Evolutionary conservation across 1,139 yeast genomes (phyloP), one percentile per base, ranked within the genome.

Genomic region (Lipomyces yarrowii): DNA sequence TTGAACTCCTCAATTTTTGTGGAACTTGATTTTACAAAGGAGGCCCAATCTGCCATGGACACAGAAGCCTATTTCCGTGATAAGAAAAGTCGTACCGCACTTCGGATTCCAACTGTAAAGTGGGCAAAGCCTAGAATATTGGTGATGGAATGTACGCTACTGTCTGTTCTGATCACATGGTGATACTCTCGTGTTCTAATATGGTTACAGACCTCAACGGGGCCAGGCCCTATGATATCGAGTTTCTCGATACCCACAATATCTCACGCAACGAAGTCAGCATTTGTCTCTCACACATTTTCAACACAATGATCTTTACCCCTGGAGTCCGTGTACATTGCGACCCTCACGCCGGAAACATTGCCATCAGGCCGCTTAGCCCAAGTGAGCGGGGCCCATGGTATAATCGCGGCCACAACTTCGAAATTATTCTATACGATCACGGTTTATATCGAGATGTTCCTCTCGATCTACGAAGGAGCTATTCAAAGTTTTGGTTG

Each of bases 311-410:
- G 99, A 91, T 96, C 58, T 94, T 94, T 79, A 89, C 96, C 0
- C 96, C 97, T 0, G 88, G 87, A 37, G 97, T 91, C 21, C 92
- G 93, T 0, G 85, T 94, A 61, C 99, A 94, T 76, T 94, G 99
- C 79, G 99, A 94, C 76, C 99, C 99, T 0, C 99, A 94, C 77
- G 97, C 97, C 15, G 99, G 99, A 0, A 96, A 94, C 73, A 81
- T 94, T 69, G 97, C 98, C 0, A 91, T 94, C 26, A 80, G 92
- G 64, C 76, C 81, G 2, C 62, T 76, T 18, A 66, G 66, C 35
- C 63, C 69, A 23, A 48, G 64, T 3, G 69, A 67, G 42, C 71
- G 67, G 3, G 71, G 73, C 15, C 67, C 68, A 6, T 63, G 67
- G 58, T 67, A 65, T 6, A 79, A 81, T 42, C 70, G 71, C 61